These are phyloP conservation scores for Pichia sp. DNA, from an alignment of 1,139 yeast species.

Conservation along the genomic window DNA sequence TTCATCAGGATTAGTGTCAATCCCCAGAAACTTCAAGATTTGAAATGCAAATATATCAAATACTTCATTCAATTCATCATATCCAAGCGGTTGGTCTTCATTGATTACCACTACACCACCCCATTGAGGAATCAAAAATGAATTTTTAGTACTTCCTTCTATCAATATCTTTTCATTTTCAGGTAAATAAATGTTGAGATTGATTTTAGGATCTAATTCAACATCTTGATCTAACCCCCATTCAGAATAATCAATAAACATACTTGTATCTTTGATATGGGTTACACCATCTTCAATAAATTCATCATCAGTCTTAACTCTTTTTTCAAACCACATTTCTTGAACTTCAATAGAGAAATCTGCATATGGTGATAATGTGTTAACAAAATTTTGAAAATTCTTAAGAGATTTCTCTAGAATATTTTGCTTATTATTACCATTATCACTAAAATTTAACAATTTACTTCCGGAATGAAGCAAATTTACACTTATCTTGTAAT, in stretches of 20 bases:
- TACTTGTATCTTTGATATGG: slow-evolving; percentile 41
- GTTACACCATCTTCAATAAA: slow-evolving; percentile 2
- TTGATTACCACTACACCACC: slow-evolving; percentile 61
- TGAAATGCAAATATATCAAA: slow-evolving; percentile 72
- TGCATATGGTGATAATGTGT: slow-evolving; percentile 43
- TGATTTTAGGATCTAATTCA: slow-evolving; percentile 54
- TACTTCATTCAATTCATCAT: slow-evolving; percentile 45
- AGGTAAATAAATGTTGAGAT: slow-evolving; percentile 64
- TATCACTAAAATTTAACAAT: slow-evolving; percentile 42
- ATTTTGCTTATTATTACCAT: slow-evolving; percentile 19
- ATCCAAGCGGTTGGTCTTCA: slow-evolving; percentile 26
- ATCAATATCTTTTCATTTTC: slow-evolving; percentile 35
- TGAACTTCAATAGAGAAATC: slow-evolving; percentile 76
- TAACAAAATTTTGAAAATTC: slow-evolving; percentile 37
- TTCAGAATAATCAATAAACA: slow-evolving; percentile 69
- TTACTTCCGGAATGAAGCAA: slow-evolving; percentile 48
- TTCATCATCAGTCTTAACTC: slow-evolving; percentile 12
- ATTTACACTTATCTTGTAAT: slow-evolving; percentile 44
- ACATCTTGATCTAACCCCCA: slow-evolving; percentile 58
- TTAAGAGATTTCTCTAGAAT: slow-evolving; percentile 37
- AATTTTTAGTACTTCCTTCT: slow-evolving; percentile 46
- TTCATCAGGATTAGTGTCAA: slow-evolving; percentile 42
- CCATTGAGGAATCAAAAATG: slow-evolving; percentile 87
- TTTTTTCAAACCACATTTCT: slow-evolving; percentile 52
- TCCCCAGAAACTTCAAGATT: slow-evolving; percentile 64